These are phyloP conservation scores for Candolleomyces eurysporus DNA, from an alignment of 768 basidiomycete species.

Conservation along the genomic window DNA sequence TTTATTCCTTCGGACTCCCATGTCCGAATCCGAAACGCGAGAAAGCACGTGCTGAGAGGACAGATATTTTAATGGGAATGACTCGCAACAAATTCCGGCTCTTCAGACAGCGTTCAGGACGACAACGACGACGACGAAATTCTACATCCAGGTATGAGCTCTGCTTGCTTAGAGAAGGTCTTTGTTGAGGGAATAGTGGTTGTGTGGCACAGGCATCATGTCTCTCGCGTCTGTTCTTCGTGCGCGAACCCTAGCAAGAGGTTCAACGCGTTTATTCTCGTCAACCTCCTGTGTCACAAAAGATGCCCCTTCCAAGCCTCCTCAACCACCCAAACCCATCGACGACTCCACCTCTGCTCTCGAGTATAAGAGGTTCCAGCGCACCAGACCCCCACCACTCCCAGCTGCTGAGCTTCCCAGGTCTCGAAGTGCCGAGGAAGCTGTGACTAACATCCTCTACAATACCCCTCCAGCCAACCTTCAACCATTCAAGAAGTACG, in stretches of 20 bases:
- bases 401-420: conserved; percentile 85
- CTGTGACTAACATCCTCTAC: conserved; percentile 96
- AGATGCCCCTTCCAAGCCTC: conserved; percentile 35
- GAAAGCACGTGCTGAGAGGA: neutral
- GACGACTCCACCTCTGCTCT: conserved; percentile 94
- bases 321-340: conserved; percentile 75
- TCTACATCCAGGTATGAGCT: too few species aligned
- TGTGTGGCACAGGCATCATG: neutral
- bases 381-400: conserved; percentile 75
- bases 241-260: conserved; percentile 21
- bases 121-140: too few species aligned
- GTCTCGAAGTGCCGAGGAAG: conserved; percentile 85
- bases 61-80: too few species aligned
- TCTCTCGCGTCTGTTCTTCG: conserved; percentile 5
- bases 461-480: conserved; percentile 91
- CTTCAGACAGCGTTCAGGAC: too few species aligned
- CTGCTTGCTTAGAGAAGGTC: too few species aligned
- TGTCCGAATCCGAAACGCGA: neutral
- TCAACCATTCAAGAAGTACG: conserved; percentile 90
- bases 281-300: conserved; percentile 31
- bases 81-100: too few species aligned
- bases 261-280: conserved; percentile 36
- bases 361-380: conserved; percentile 82
- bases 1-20: conserved; percentile 14
- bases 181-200: too few species aligned